Conservation (phyloP, 208 protist genomes). For the Phytomonas sp. region DNA sequence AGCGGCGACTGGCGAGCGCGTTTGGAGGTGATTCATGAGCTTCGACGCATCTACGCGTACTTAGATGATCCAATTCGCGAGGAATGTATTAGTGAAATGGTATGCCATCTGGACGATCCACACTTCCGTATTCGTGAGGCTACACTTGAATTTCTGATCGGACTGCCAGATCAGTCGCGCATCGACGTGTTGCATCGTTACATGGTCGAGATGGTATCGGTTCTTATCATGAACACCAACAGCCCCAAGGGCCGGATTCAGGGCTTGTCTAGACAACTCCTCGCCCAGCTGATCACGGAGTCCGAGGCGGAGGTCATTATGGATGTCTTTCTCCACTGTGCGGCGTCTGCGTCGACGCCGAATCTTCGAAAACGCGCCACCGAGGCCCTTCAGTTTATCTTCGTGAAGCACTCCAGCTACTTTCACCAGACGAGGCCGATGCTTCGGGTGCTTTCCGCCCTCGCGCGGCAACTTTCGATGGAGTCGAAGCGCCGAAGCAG, state of each 20-base stretch:
- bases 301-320: background rate
- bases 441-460: background rate
- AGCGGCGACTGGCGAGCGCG: background rate
- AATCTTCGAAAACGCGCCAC: background rate
- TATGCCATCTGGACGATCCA: conserved; percentile 31
- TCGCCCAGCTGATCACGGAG: background rate
- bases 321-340: background rate
- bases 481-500: background rate
- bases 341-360: background rate
- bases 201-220: background rate
- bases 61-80: background rate
- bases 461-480: background rate
- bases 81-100: background rate
- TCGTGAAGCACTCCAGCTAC: background rate
- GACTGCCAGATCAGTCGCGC: background rate
- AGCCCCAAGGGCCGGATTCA: background rate
- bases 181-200: background rate
- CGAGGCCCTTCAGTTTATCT: background rate
- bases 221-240: background rate
- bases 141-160: conserved; percentile 22
- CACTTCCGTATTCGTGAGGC: conserved; percentile 38
- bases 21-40: background rate
- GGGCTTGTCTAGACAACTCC: background rate
- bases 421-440: background rate
- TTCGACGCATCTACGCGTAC: background rate